Evolutionary conservation across 2,329 filamentous ascomycete species (phyloP), one percentile per base, ranked within the genome.

Genomic region (Xylaria sp.): DNA sequence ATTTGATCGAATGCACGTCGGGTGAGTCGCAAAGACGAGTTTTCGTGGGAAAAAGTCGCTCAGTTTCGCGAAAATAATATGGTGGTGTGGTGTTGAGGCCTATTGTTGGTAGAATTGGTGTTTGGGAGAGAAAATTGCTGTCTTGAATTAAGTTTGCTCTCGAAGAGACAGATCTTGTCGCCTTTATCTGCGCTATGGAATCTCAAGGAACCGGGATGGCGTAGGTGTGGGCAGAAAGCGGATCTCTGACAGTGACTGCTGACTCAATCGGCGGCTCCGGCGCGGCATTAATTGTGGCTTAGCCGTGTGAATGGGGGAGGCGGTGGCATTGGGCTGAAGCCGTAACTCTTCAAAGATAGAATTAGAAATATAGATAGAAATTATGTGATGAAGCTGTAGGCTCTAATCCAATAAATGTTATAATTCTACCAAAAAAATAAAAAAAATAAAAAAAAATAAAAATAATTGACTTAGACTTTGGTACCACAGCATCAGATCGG

Each of bases 181-280:
- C 44, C 40, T 72, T 74, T 59, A 72, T 73, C 71, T 65, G 65
- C 66, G 70, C 60, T 68, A 73, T 78, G 69, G 77, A 78, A 78
- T 72, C 73, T 71, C 63, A 77, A 75, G 75, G 77, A 78, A 78
- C 74, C 70, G 68, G 57, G 72, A 73, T 74, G 73, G 72, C 71
- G 69, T 71, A 74, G 60, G 27, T 58, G 74, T 74, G 74, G 73
- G 72, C 71, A 74, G 72, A 74, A 73, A 73, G 71, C 72, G 74
- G 74, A 72, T 71, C 72, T 71, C 27, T 63, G 10, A 27, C 54
- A 58, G 32, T 47, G 50, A 8, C 55, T 65, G 74, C 75, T 78
- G 77, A 78, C 65, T 78, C 77, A 77, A 75, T 72, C 76, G 76
- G 77, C 67, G 74, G 71, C 69, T 60, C 61, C 63, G 73, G 69